Evolutionary conservation across 1,284 basidiomycete species (phyloP).

Genomic region (Marasmius oreades): DNA sequence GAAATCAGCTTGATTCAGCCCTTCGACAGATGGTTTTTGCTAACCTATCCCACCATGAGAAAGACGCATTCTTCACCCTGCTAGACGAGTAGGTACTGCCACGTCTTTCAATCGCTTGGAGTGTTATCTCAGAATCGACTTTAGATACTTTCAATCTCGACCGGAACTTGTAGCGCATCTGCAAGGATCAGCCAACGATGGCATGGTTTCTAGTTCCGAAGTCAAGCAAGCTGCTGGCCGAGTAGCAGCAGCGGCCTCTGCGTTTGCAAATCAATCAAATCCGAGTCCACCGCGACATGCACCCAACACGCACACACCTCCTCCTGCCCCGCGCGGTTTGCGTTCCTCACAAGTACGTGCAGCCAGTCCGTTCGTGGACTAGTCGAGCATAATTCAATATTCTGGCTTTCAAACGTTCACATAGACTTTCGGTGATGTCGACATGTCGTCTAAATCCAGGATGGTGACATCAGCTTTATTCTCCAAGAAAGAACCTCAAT

Average conservation of each 20-base stretch:
- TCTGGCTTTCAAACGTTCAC: background rate
- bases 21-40: slow-evolving; percentile 58
- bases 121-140: background rate
- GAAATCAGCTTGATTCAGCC: background rate
- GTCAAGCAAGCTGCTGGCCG: slow-evolving; percentile 37
- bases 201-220: slow-evolving; percentile 17
- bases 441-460: slow-evolving; percentile 48
- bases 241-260: slow-evolving; percentile 48
- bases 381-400: no score
- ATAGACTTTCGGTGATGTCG: slow-evolving; percentile 58
- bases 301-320: slow-evolving; percentile 1
- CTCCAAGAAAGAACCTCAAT: slow-evolving; percentile 35
- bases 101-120: background rate
- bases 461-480: slow-evolving; percentile 49
- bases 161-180: slow-evolving; percentile 53
- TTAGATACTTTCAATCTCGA: slow-evolving; percentile 73
- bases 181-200: slow-evolving; percentile 21
- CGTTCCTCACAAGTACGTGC: slow-evolving; percentile 26
- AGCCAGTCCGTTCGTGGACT: background rate
- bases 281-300: slow-evolving; percentile 7
- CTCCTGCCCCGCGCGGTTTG: slow-evolving; percentile 15
- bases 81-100: slow-evolving; percentile 62
- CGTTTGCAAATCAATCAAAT: slow-evolving; percentile 23
- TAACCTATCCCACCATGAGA: slow-evolving; percentile 60
- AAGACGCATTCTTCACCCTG: slow-evolving; percentile 74